Base-by-base conservation (phyloP, 1,139 yeast genomes). In the Magnusiomyces suaveolens region DNA sequence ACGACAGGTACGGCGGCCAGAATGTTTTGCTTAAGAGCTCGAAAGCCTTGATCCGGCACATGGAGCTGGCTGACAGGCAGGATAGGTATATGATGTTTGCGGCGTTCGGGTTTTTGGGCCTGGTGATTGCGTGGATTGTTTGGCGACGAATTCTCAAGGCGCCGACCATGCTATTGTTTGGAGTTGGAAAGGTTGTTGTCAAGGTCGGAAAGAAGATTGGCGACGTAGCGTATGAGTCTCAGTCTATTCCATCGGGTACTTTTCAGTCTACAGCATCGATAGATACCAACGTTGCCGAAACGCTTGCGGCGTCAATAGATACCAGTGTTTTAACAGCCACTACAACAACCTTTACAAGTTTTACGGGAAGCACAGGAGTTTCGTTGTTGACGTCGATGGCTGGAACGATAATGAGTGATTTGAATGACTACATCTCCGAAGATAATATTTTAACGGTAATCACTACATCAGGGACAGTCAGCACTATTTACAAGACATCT, bases 61-160 rank as follows among this genome's bases (percentile, higher is more conserved):
- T 84, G 54, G 87, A 84, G 62, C 80, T 80, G 62, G 86, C 87
- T 52, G 88, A 85, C 62, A 73, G 75, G 54, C 70, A 76, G 58
- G 92, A 85, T 62, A 74, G 85, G 52, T 72, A 78, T 51, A 71
- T 80, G 55, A 83, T 84, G 63, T 79, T 81, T 60, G 67, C 78
- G 53, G 75, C 87, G 33, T 62, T 84, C 48, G 81, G 80, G 21
- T 81, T 84, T 60, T 75, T 84, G 56, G 70, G 75, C 1, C 60
- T 75, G 1, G 83, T 83, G 41, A 72, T 85, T 59, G 64, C 70
- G 2, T 83, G 87, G 84, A 80, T 84, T 23, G 60, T 83, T 1
- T 84, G 85, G 82, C 70, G 83, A 60, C 71, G 90, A 55, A 72
- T 84, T 2, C 68, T 84, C 46, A 73, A 76, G 61, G 71, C 77